A percentile compares a stretch with the other conserved stretches of the same genome.
Conservation (phyloP, 331 rosid species). For the Cydonia oblonga region DNA sequence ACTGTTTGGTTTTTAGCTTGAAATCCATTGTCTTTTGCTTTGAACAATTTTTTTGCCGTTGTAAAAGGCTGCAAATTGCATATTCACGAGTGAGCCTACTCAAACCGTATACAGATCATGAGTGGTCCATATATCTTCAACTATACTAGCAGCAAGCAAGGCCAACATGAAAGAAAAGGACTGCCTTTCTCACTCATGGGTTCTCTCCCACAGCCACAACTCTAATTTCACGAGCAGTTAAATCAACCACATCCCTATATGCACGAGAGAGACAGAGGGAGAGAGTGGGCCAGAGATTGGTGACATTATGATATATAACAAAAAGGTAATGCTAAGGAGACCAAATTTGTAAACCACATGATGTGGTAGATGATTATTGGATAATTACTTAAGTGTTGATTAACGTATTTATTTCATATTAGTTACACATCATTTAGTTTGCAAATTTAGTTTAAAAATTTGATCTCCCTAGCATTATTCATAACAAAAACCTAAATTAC, state of each 20-base stretch:
- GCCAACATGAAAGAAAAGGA: constrained; percentile 1
- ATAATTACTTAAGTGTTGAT: too few species aligned
- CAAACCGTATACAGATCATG: constrained; percentile 15
- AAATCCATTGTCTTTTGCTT: not conserved
- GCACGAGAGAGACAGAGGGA: not conserved
- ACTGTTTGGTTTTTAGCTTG: not conserved
- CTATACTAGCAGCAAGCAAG: not conserved
- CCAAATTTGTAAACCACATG: too few species aligned
- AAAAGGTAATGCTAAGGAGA: too few species aligned
- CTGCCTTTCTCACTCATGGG: not conserved
- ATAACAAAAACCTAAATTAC: not conserved
- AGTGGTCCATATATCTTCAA: not conserved
- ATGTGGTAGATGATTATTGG: too few species aligned
- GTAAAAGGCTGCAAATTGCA: not conserved
- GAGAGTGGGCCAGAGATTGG: not conserved
- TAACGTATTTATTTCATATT: too few species aligned
- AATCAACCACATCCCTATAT: not conserved
- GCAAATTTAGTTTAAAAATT: too few species aligned
- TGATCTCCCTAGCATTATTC: too few species aligned
- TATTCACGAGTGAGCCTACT: constrained; percentile 34
- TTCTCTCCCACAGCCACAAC: constrained; percentile 11
- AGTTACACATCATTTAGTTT: too few species aligned
- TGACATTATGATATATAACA: not conserved
- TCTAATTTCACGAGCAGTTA: constrained; percentile 34
- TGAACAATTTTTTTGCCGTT: not conserved